A percentile compares a stretch with the other conserved stretches of the same genome.
These are phyloP conservation scores for Grifola frondosa DNA, from an alignment of 1,284 basidiomycete genomes.

Conservation along the genomic window DNA sequence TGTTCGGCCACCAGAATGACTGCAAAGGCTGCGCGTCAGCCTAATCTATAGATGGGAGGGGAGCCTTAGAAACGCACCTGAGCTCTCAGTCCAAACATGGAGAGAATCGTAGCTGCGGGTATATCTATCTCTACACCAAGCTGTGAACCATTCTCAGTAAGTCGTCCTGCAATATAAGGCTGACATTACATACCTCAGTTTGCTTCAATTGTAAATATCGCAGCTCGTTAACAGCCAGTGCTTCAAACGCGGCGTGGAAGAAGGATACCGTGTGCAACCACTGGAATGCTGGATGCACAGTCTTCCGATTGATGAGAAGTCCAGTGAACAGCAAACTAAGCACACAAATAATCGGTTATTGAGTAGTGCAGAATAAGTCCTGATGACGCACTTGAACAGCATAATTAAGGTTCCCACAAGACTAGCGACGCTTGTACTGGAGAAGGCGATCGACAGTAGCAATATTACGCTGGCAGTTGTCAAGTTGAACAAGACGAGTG, in stretches of 20 bases:
- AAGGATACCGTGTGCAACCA: slow-evolving; percentile 93
- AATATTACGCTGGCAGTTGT: slow-evolving; percentile 91
- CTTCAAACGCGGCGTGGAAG: slow-evolving; percentile 99
- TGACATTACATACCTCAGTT: slow-evolving; percentile 61
- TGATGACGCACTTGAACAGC: slow-evolving; percentile 87
- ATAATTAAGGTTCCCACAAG: slow-evolving; percentile 93
- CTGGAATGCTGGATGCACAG: slow-evolving; percentile 67
- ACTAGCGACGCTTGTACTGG: slow-evolving; percentile 85
- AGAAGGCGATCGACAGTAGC: slow-evolving; percentile 85
- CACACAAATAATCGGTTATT: slow-evolving; percentile 8
- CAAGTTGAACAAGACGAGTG: slow-evolving; percentile 92
- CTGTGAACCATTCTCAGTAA: neutral
- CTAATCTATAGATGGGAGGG: neutral
- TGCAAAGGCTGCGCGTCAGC: slow-evolving; percentile 33
- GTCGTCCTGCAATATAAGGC: neutral
- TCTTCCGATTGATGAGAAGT: slow-evolving; percentile 90
- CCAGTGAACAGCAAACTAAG: slow-evolving; percentile 93
- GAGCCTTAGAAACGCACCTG: slow-evolving; percentile 48
- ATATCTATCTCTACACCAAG: slow-evolving; percentile 88
- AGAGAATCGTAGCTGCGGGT: slow-evolving; percentile 90
- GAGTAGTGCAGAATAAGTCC: neutral
- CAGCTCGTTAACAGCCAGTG: slow-evolving; percentile 92
- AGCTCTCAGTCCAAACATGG: slow-evolving; percentile 84
- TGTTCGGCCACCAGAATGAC: slow-evolving; percentile 97
- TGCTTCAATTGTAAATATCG: slow-evolving; percentile 92